These are phyloP conservation scores for Citrullus colocynthis DNA, from an alignment of 306 rosid genomes.

Conservation along the genomic window DNA sequence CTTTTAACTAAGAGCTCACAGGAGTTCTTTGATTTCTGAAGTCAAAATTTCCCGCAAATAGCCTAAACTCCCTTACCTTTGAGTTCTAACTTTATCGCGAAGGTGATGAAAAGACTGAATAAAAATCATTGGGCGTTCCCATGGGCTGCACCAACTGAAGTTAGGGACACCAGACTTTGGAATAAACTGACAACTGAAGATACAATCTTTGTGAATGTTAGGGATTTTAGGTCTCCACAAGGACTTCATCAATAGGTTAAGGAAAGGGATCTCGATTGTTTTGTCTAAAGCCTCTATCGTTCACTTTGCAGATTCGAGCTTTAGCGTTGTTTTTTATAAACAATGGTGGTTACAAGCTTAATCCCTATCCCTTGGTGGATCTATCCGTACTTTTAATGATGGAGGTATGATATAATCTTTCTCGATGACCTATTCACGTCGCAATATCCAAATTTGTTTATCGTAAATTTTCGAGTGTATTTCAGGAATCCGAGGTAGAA, in stretches of 20 bases:
- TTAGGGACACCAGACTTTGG: background rate
- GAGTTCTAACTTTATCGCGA: background rate
- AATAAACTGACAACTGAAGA: background rate
- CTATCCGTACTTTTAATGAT: slow-evolving; percentile 58
- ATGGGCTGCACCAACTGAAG: background rate
- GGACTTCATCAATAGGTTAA: background rate
- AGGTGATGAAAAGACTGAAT: background rate
- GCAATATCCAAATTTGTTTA: background rate
- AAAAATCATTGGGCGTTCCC: background rate
- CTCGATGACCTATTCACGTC: background rate
- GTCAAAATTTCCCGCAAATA: too few relatives aligned
- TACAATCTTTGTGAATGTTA: background rate
- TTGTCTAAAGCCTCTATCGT: background rate
- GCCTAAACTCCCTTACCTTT: background rate
- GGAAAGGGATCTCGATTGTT: background rate
- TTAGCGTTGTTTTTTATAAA: slow-evolving; percentile 67
- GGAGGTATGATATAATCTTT: slow-evolving; percentile 38
- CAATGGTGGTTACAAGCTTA: slow-evolving; percentile 75
- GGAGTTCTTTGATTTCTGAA: background rate
- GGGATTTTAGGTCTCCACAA: background rate
- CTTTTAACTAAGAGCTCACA: background rate
- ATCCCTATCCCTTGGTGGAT: slow-evolving; percentile 54
- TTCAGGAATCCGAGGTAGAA: slow-evolving; percentile 59
- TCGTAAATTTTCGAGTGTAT: background rate
- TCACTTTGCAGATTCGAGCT: slow-evolving; percentile 41